phyloP scores from a whole-genome alignment of 345 rosid species.

The Crucihimalaya himalaica region DNA sequence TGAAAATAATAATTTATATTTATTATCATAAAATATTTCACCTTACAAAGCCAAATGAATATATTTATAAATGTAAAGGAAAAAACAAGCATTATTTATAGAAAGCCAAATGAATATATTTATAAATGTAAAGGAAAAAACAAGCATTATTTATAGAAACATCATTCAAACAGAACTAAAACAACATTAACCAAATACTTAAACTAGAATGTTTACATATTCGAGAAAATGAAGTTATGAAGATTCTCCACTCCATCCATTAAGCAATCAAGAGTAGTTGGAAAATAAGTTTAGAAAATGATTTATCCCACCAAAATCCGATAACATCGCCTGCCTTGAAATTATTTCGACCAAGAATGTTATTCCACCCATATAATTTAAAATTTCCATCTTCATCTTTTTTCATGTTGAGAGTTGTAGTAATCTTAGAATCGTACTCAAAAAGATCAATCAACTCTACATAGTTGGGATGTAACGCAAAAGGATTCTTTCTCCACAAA shows the following conservation, averaged over 20 bases:
- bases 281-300: background rate
- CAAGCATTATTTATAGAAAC: too few species aligned
- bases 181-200: too few species aligned
- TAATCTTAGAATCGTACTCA: background rate
- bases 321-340: background rate
- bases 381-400: background rate
- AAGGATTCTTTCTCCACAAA: background rate
- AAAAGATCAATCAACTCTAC: background rate
- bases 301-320: conserved; percentile 22
- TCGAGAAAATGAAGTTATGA: background rate
- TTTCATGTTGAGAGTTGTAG: background rate
- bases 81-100: too few species aligned
- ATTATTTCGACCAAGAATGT: background rate
- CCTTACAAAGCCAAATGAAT: too few species aligned
- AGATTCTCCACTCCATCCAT: background rate
- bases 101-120: too few species aligned
- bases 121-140: too few species aligned
- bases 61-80: too few species aligned
- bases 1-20: too few species aligned
- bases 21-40: too few species aligned
- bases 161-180: too few species aligned
- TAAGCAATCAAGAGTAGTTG: background rate
- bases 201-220: too few species aligned
- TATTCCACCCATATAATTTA: background rate
- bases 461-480: too few species aligned